Evolutionary conservation across 805 yeast genomes (phyloP), one percentile per base, ranked within the genome.

Genomic region (Yarrowia porcina): DNA sequence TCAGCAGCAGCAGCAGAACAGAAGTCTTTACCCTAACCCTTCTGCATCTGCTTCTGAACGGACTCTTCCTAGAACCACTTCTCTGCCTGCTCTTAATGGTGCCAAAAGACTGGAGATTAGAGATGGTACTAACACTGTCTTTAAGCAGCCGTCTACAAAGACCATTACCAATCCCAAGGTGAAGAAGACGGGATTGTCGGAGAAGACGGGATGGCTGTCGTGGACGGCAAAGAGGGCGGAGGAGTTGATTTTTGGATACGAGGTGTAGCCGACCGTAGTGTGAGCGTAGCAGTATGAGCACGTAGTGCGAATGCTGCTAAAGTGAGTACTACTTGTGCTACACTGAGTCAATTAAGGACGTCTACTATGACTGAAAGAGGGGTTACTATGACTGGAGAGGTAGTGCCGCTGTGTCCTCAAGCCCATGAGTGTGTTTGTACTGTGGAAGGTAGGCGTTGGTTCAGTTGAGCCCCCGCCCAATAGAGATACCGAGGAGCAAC

Each of bases 171-270:
- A 49, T 25, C 45, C 64, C 17, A 41, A 52, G 32, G 54, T 35
- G 17, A 61, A 65, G 25, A 60, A 33, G 30, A 52, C 41, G 28
- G 33, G 62, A 5, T 12, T 56, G 6, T 18, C 50, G 28, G 61
- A 23, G 61, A 41, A 59, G 56, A 56, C 61, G 44, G 33, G 66
- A 63, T 32, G 68, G 73, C 25, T 75, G 77, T 77, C 66, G 67
- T 70, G 75, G 71, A 66, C 72, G 6, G 64, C 71, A 9, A 66
- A 67, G 54, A 63, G 67, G 35, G 76, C 82, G 3, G 79, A 77
- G 65, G 82, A 82, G 67, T 72, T 82, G 73, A 69, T 82, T 36
- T 82, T 83, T 69, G 85, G 85, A 1, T 82, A 84, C 84, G 84
- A 82, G 52, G 52, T 56, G 5, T 56, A 56, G 12, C n/a, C n/a